Conservation (phyloP, 208 protist genomes). For the Leishmania major region DNA sequence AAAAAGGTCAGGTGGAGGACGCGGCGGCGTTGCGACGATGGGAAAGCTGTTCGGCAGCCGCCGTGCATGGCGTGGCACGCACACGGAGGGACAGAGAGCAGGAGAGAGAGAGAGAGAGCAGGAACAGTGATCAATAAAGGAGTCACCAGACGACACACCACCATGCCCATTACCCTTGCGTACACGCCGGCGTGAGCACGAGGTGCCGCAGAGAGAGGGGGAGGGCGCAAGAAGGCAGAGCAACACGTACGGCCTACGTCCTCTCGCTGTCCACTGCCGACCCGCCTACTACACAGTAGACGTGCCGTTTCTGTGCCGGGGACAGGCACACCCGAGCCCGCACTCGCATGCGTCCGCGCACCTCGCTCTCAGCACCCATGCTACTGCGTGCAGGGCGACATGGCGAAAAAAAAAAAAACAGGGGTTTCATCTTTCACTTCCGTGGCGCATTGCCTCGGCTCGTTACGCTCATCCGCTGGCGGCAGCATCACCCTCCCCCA, state of each 20-base stretch:
- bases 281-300: not conserved
- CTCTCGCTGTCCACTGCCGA: not conserved
- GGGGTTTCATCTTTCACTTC: not conserved
- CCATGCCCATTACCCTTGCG: not conserved
- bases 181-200: not conserved
- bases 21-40: not conserved
- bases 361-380: not conserved
- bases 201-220: not conserved
- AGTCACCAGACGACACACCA: not conserved
- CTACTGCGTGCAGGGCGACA: not conserved
- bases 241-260: not conserved
- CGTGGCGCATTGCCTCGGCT: not conserved
- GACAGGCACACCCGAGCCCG: not conserved
- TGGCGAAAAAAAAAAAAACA: not conserved
- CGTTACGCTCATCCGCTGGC: not conserved
- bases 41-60: not conserved
- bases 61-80: not conserved
- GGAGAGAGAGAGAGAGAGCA: not conserved
- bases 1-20: not conserved
- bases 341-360: not conserved
- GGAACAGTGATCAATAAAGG: too few species aligned
- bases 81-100: not conserved
- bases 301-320: not conserved
- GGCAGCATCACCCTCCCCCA: not conserved
- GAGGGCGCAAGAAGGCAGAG: not conserved